Evolutionary conservation across 306 rosid species (phyloP), one percentile per base, ranked within the genome.

Genomic region (Gynostemma pentaphyllum): DNA sequence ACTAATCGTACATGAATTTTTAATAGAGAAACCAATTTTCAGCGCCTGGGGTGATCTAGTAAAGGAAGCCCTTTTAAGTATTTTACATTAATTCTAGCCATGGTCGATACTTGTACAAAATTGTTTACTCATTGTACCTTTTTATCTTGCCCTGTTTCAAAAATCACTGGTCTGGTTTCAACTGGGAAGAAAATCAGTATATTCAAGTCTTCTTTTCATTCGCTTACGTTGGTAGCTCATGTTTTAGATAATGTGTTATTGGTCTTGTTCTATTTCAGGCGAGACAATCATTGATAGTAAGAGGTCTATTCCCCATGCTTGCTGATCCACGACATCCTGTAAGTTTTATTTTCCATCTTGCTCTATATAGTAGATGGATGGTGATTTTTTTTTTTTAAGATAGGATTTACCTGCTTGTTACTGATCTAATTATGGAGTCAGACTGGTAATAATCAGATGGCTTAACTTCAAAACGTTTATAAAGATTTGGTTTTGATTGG

Each of bases 301-400:
- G 99, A 77, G 99, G 95, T 64, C 97, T 94, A 59, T 94, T 89
- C 80, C 97, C 99, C 68, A 82, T 85, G 97, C 99, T 94, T 59
- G 99, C 99, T 37, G 99, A 94, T 82, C 97, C 99, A 32, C 85
- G 99, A 47, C 99, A 89, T 72, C 97, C 99, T 47, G 97, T 94
- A 83, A 84, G 99, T 85, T 9, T 4, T 4, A 28, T 30, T 66
- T 15, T 4, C 49, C 30, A 60, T 19, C 36, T 57, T 57, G 22
- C 16, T 19, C 41, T 21, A 23, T 13, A 37, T 22, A 10, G 21
- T 60, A 2, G 32, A 60, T 60, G 21, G 13, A 37, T 30, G 15
- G 6, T 40, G 50, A 40, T 22, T 61, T 8, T 34, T 57, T 34
- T 34, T 27, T 10, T 36, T 16, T 57, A 60, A 21, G 22, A 21